Base-by-base conservation (phyloP, 345 rosid species). In the Hibiscus mutabilis region DNA sequence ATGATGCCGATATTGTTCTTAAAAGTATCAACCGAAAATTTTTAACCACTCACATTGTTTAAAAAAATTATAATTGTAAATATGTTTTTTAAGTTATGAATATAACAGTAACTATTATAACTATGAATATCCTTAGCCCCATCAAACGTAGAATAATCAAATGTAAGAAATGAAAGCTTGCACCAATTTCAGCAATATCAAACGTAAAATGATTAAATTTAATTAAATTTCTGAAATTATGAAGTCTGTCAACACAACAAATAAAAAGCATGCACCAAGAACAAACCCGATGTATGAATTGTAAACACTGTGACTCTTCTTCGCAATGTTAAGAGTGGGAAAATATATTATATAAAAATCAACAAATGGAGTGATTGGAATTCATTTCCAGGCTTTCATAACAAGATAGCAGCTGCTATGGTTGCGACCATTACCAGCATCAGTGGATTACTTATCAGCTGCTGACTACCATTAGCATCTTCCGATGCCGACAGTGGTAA, bases 1-100 rank as follows among this genome's bases (percentile, higher is more conserved):
- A 77, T 6, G 91, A 92, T 29, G 89, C 79, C 14, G 88, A 94
- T 75, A 79, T n/a, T n/a, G n/a, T n/a, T n/a, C n/a, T n/a, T n/a
- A n/a, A n/a, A n/a, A n/a, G n/a, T n/a, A n/a, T n/a, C n/a, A n/a
- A n/a, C n/a, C n/a, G n/a, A n/a, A n/a, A n/a, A n/a, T n/a, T n/a
- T n/a, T n/a, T n/a, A n/a, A n/a, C n/a, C n/a, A n/a, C n/a, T n/a
- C n/a, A n/a, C n/a, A n/a, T n/a, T n/a, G n/a, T n/a, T n/a, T n/a
- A n/a, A n/a, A n/a, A n/a, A n/a, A n/a, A n/a, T n/a, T n/a, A n/a
- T n/a, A n/a, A n/a, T n/a, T n/a, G n/a, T n/a, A n/a, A n/a, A n/a
- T n/a, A n/a, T n/a, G n/a, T n/a, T n/a, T n/a, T n/a, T n/a, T n/a
- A n/a, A n/a, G 35, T 33, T 33, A 33, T 18, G 42, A 11, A 37